Conservation (phyloP, 495 filamentous ascomycete genomes). For the Penicillium fimorum region DNA sequence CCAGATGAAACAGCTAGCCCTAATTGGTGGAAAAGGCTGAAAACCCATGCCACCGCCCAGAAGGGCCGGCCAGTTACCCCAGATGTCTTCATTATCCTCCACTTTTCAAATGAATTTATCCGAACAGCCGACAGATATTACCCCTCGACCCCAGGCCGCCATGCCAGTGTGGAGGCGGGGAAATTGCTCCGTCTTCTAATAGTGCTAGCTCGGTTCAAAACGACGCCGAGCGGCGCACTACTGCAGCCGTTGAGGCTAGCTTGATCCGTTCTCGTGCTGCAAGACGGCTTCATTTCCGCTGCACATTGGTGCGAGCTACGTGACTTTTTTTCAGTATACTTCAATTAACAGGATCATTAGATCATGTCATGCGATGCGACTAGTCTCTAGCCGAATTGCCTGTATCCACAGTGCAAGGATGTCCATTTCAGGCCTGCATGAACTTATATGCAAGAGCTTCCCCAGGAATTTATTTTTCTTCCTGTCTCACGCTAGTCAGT, state of each 20-base stretch:
- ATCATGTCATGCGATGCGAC: not conserved
- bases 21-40: constrained; percentile 27
- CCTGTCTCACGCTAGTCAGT: not conserved
- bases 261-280: not conserved
- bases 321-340: constrained; percentile 7
- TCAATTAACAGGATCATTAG: not conserved
- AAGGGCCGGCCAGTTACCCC: not conserved
- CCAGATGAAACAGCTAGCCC: not conserved
- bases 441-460: constrained; percentile 5
- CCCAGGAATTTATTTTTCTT: not conserved
- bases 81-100: not conserved
- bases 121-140: constrained; percentile 9
- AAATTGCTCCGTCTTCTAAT: constrained; percentile 22
- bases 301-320: constrained; percentile 1
- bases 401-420: not conserved
- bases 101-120: constrained; percentile 14
- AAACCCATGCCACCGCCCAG: not conserved
- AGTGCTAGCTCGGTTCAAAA: constrained; percentile 12
- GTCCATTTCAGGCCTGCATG: not conserved
- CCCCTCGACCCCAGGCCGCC: constrained; percentile 1
- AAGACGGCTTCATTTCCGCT: constrained; percentile 16
- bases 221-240: not conserved
- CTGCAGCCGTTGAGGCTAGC: constrained; percentile 8
- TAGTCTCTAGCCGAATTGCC: not conserved
- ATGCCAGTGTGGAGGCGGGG: constrained; percentile 8